These are phyloP conservation scores for Cichorium intybus DNA, from an alignment of 140 eudicot species.

Conservation along the genomic window DNA sequence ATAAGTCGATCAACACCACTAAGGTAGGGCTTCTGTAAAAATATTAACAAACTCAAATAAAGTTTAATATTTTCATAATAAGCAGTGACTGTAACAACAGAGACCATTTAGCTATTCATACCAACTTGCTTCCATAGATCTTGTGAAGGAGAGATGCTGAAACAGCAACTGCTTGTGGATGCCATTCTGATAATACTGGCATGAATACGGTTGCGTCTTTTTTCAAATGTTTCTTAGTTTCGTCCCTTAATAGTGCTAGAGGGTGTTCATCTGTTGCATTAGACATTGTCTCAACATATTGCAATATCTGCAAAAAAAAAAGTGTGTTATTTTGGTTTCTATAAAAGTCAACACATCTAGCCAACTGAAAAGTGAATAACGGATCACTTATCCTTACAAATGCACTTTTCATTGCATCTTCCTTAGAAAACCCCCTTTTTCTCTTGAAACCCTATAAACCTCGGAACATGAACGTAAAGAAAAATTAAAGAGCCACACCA, in stretches of 20 bases:
- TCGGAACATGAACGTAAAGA: no score
- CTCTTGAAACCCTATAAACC: no score
- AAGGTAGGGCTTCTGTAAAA: constrained; percentile 80
- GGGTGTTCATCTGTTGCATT: constrained; percentile 85
- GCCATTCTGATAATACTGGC: constrained; percentile 83
- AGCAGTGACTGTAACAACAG: neutral
- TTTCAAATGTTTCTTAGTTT: constrained; percentile 60
- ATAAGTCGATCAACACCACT: constrained; percentile 87
- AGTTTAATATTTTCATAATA: constrained; percentile 11
- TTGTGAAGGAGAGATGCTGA: constrained; percentile 93
- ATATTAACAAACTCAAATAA: constrained; percentile 6
- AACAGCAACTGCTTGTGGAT: constrained; percentile 71
- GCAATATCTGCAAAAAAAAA: constrained; percentile 67
- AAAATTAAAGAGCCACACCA: no score
- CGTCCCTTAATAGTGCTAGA: constrained; percentile 77
- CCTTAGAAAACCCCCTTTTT: no score
- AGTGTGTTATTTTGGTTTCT: neutral
- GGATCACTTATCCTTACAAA: constrained; percentile 70
- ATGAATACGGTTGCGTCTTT: constrained; percentile 65
- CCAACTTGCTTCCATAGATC: constrained; percentile 91
- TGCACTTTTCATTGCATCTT: no score
- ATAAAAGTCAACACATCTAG: constrained; percentile 6
- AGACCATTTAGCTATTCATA: constrained; percentile 37
- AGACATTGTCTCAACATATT: constrained; percentile 71
- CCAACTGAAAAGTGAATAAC: constrained; percentile 12